phyloP scores from a whole-genome alignment of 148 eudicot genomes.

The Polygonum maritimum region DNA sequence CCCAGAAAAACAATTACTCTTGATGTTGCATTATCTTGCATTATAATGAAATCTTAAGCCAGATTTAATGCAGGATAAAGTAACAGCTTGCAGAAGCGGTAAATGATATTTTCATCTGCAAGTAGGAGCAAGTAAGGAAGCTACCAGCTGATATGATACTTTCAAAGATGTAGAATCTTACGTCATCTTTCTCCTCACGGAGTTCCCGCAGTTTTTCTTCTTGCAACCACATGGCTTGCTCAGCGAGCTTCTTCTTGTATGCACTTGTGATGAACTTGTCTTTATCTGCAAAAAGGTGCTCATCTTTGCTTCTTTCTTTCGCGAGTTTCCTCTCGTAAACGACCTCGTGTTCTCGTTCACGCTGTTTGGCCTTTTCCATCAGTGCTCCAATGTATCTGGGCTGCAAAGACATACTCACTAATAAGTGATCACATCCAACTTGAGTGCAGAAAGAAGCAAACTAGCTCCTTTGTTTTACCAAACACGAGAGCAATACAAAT shows the following conservation, averaged over 20 bases:
- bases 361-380: conserved; percentile 59
- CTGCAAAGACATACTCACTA: conserved; percentile 26
- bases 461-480: not conserved
- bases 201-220: conserved; percentile 74
- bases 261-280: conserved; percentile 83
- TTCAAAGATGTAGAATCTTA: conserved; percentile 22
- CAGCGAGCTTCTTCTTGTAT: conserved; percentile 89
- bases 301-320: conserved; percentile 83
- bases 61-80: too few species aligned
- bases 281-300: conserved; percentile 72
- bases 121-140: not conserved
- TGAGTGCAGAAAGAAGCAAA: not conserved
- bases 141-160: not conserved
- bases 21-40: too few species aligned
- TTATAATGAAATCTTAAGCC: too few species aligned
- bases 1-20: too few species aligned
- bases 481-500: not conserved
- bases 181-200: conserved; percentile 74
- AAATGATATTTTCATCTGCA: not conserved
- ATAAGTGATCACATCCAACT: not conserved
- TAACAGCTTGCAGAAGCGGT: not conserved
- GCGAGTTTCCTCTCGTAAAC: conserved; percentile 86
- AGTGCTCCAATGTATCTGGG: conserved; percentile 64
- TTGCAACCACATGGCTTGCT: conserved; percentile 74
- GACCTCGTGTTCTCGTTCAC: conserved; percentile 81